Evolutionary conservation across 306 rosid species (phyloP).

Genomic region (Dryas drummondii): DNA sequence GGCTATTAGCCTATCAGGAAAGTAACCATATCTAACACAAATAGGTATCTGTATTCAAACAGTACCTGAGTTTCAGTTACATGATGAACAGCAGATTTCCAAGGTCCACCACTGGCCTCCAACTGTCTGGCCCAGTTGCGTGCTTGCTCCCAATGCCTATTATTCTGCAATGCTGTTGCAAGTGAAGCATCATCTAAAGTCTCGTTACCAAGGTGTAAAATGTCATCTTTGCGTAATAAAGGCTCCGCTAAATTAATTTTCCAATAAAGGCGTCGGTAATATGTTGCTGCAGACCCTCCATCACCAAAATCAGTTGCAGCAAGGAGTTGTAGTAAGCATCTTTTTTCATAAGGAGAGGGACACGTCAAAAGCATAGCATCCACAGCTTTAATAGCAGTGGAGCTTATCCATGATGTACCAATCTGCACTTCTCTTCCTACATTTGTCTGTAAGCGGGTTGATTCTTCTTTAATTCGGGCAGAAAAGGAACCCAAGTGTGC

Average conservation of each 20-base stretch:
- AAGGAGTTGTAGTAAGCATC: slow-evolving; percentile 93
- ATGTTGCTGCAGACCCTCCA: slow-evolving; percentile 73
- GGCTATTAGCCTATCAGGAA: neutral
- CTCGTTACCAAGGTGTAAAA: slow-evolving; percentile 69
- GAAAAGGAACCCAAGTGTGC: slow-evolving; percentile 98
- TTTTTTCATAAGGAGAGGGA: slow-evolving; percentile 92
- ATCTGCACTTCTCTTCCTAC: slow-evolving; percentile 64
- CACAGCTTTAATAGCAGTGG: slow-evolving; percentile 85
- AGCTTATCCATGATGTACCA: slow-evolving; percentile 81
- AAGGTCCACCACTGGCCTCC: slow-evolving; percentile 79
- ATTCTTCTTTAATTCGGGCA: slow-evolving; percentile 86
- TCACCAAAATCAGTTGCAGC: slow-evolving; percentile 92
- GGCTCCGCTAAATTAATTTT: slow-evolving; percentile 94
- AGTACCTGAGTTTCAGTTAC: slow-evolving; percentile 95
- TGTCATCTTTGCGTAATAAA: slow-evolving; percentile 59
- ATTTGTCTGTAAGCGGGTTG: slow-evolving; percentile 50
- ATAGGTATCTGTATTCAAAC: slow-evolving; percentile 26
- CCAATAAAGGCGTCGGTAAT: slow-evolving; percentile 71
- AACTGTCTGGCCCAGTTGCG: slow-evolving; percentile 97
- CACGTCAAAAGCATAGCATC: slow-evolving; percentile 87
- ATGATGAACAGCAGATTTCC: slow-evolving; percentile 81
- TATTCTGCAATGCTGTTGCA: slow-evolving; percentile 66
- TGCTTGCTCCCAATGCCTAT: slow-evolving; percentile 96
- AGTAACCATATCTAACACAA: slow-evolving; percentile 29
- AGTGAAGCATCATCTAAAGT: slow-evolving; percentile 87